Percentiles rank a stretch among this genome's conserved stretches.
Conservation (phyloP, 345 rosid genomes). For the Gossypium thurberi region DNA sequence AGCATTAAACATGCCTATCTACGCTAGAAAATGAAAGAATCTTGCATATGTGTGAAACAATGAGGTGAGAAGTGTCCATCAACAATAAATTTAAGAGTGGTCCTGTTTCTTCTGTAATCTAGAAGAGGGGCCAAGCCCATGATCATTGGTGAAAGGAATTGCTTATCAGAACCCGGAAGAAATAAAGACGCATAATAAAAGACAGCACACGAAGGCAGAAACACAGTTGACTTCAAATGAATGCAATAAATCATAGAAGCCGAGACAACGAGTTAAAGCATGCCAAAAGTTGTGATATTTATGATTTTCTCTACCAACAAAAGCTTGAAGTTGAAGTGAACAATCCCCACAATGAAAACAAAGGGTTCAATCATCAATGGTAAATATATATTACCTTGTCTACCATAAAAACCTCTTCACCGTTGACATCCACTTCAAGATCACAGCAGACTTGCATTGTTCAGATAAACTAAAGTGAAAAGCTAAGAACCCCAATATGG, state of each 20-base stretch:
- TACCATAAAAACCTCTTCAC: constrained; percentile 44
- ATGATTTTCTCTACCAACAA: background rate
- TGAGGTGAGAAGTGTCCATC: constrained; percentile 13
- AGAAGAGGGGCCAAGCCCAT: constrained; percentile 3
- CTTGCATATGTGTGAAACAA: background rate
- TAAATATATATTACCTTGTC: constrained; percentile 33
- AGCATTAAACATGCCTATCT: background rate
- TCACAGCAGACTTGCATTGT: constrained; percentile 39
- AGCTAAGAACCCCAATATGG: constrained; percentile 7
- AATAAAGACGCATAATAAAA: background rate
- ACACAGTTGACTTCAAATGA: background rate
- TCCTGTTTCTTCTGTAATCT: background rate
- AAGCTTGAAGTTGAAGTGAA: background rate
- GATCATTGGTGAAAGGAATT: background rate
- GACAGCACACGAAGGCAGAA: background rate
- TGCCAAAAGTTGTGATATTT: background rate
- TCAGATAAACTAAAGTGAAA: background rate
- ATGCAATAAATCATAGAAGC: constrained; percentile 4
- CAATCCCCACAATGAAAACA: background rate
- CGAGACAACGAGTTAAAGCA: background rate
- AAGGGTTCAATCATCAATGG: background rate
- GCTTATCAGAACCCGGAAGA: background rate
- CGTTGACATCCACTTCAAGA: constrained; percentile 60
- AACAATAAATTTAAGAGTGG: constrained; percentile 16
- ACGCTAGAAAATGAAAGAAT: constrained; percentile 4